phyloP scores from a whole-genome alignment of 1,139 yeast genomes.

The Taphrina deformans region DNA sequence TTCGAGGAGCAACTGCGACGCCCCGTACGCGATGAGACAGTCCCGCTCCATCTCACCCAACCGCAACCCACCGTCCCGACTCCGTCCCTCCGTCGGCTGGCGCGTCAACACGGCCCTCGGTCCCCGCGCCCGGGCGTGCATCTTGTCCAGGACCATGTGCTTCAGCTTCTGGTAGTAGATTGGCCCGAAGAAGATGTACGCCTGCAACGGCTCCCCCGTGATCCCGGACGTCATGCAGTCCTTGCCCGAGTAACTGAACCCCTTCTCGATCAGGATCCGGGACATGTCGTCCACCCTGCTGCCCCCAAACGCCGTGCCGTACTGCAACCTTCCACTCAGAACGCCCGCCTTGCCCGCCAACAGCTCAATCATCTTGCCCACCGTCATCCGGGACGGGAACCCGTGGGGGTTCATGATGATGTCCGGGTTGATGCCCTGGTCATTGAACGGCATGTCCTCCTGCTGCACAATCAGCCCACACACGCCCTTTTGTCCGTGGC shows the following conservation, averaged over 20 bases:
- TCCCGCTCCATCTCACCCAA: constrained; percentile 99
- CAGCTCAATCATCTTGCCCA: constrained; percentile 95
- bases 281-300: constrained; percentile 95
- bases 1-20: constrained; percentile 88
- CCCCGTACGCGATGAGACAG: constrained; percentile 99
- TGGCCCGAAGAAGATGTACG: constrained; percentile 97
- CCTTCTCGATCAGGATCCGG: constrained; percentile 82
- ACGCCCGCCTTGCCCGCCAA: constrained; percentile 98
- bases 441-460: constrained; percentile 94
- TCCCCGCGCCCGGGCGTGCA: constrained; percentile 99
- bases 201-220: constrained; percentile 96
- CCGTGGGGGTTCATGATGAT: constrained; percentile 99
- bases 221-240: constrained; percentile 98
- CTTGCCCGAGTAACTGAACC: constrained; percentile 92
- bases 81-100: constrained; percentile 99
- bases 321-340: constrained; percentile 82
- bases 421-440: constrained; percentile 86
- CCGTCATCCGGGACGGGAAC: constrained; percentile 99
- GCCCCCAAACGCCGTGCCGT: constrained; percentile 98
- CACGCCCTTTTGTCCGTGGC: constrained; percentile 99
- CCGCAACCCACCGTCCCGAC: constrained; percentile 98
- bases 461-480: constrained; percentile 97
- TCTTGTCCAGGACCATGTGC: constrained; percentile 98
- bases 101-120: constrained; percentile 97
- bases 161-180: constrained; percentile 95